A percentile compares a stretch with the other conserved stretches of the same genome.
Conservation (phyloP, 805 yeast genomes). For the Wickerhamiella sergipiensis region DNA sequence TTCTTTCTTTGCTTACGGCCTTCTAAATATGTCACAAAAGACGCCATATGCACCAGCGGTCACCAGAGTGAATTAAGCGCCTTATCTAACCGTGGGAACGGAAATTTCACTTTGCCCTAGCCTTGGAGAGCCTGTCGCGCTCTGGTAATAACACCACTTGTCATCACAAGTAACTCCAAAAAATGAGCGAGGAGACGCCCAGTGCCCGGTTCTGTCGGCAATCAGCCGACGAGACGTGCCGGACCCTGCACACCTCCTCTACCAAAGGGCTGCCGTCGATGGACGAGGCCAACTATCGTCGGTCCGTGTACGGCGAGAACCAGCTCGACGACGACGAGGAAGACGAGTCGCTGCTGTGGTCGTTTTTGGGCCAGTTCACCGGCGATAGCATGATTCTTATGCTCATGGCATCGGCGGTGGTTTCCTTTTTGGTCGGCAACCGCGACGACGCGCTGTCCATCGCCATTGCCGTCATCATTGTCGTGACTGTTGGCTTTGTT, state of each 20-base stretch:
- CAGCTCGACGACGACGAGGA: conserved; percentile 68
- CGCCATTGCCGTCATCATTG: conserved; percentile 81
- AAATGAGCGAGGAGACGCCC: conserved; percentile 1
- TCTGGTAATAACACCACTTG: background rate
- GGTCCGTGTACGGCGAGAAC: conserved; percentile 66
- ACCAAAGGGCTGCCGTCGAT: conserved; percentile 47
- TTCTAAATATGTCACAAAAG: too few species aligned
- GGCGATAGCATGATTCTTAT: conserved; percentile 84
- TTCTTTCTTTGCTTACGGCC: too few species aligned
- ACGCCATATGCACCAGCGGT: too few species aligned
- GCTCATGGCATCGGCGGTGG: conserved; percentile 76
- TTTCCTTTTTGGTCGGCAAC: conserved; percentile 89
- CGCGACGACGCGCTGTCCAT: conserved; percentile 91
- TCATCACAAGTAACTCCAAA: background rate
- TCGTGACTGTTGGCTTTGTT: conserved; percentile 91
- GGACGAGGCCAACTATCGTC: conserved; percentile 60
- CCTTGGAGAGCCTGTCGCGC: background rate
- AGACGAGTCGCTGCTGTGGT: conserved; percentile 49
- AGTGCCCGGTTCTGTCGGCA: conserved; percentile 37
- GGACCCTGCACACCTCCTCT: conserved; percentile 48
- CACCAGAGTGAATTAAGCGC: too few species aligned
- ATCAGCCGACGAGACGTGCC: conserved; percentile 51
- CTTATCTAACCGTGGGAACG: background rate
- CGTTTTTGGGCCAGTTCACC: conserved; percentile 67
- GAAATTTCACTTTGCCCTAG: background rate